Percentiles rank a stretch among this genome's conserved stretches.
Evolutionary conservation across 169 alveolate species (phyloP).

Genomic region (Cardiosporidium cionae): DNA sequence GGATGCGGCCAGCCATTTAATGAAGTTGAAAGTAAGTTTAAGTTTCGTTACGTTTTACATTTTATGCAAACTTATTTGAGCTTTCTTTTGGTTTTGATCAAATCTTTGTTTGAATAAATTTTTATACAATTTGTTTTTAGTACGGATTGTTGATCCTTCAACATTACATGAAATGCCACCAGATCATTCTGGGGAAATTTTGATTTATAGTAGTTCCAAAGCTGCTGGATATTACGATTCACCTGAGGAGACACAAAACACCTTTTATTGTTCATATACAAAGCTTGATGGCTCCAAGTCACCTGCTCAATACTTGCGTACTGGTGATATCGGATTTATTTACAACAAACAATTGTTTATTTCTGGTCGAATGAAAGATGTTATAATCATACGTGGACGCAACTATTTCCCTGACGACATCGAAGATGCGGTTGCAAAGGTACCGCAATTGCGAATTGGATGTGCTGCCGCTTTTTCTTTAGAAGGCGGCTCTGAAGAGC

Average conservation of each 20-base stretch:
- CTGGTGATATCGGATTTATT: slow-evolving; percentile 57
- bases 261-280: slow-evolving; percentile 14
- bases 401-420: slow-evolving; percentile 57
- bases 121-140: not conserved
- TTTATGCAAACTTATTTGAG: not conserved
- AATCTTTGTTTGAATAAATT: not conserved
- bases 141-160: slow-evolving; percentile 53
- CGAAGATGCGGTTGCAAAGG: slow-evolving; percentile 46
- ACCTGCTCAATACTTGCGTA: slow-evolving; percentile 37
- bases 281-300: slow-evolving; percentile 35
- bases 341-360: slow-evolving; percentile 44
- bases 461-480: slow-evolving; percentile 48
- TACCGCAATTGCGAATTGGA: slow-evolving; percentile 43
- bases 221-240: slow-evolving; percentile 48
- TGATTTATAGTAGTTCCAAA: slow-evolving; percentile 40
- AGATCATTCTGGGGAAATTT: slow-evolving; percentile 47
- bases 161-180: slow-evolving; percentile 35
- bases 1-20: slow-evolving; percentile 31
- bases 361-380: slow-evolving; percentile 52
- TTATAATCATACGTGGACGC: slow-evolving; percentile 52
- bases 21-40: slow-evolving; percentile 21
- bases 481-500: slow-evolving; percentile 45
- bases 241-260: slow-evolving; percentile 35
- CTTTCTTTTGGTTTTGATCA: not conserved
- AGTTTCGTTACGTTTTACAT: not conserved